Conservation (phyloP, 1,284 basidiomycete genomes). For the Cryptococcus amylolentus region DNA sequence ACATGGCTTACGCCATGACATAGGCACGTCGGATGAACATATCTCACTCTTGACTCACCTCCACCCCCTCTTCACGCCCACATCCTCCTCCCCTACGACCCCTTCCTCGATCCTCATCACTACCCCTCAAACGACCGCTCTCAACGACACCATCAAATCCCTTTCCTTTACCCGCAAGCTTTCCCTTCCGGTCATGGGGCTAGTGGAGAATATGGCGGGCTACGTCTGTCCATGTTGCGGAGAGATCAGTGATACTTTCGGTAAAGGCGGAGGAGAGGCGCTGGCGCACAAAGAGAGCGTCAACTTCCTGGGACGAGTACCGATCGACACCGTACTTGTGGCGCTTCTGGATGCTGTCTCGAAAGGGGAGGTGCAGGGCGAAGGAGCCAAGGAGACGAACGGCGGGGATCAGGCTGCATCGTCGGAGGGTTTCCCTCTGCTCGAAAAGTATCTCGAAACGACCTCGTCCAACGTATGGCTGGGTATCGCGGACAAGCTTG, state of each 20-base stretch:
- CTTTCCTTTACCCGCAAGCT: conserved; percentile 90
- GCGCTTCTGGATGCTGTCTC: conserved; percentile 72
- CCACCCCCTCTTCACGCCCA: conserved; percentile 71
- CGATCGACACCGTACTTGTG: conserved; percentile 90
- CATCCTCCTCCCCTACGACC: conserved; percentile 33
- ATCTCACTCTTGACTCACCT: conserved; percentile 92
- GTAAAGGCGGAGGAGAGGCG: conserved; percentile 84
- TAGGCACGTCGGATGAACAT: conserved; percentile 98
- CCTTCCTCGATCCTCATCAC: conserved; percentile 87
- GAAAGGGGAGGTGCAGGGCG: conserved; percentile 47
- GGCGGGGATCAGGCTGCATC: neutral
- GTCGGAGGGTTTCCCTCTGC: conserved; percentile 35
- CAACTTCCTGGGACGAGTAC: conserved; percentile 80
- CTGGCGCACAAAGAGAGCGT: conserved; percentile 74
- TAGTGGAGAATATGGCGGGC: conserved; percentile 99
- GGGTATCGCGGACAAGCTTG: conserved; percentile 38
- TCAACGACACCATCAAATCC: conserved; percentile 93
- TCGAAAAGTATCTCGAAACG: conserved; percentile 48
- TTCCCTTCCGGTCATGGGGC: conserved; percentile 79
- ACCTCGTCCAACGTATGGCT: conserved; percentile 48
- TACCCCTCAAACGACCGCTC: conserved; percentile 93
- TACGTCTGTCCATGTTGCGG: conserved; percentile 95
- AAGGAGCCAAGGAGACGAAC: conserved; percentile 1
- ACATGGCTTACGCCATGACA: neutral
- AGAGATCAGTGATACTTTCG: conserved; percentile 92